Conservation (phyloP, 2,329 filamentous ascomycete species). For the Diaporthe aspalathi region DNA sequence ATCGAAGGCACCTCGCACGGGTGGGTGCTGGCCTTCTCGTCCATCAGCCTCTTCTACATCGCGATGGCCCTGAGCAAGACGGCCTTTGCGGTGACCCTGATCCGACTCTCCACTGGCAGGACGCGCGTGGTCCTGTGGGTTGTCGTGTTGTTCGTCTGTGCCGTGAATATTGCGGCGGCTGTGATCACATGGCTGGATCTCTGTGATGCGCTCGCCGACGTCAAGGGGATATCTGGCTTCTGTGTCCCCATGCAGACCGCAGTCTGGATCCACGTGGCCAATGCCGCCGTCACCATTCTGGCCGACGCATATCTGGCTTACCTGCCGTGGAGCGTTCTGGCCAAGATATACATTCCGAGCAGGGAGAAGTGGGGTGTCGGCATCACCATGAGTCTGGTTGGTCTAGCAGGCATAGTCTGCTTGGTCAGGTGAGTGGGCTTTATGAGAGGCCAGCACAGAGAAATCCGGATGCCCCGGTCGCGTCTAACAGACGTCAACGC, state of each 20-base stretch:
- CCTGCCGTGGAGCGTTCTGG: constrained; percentile 29
- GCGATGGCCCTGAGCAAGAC: constrained; percentile 35
- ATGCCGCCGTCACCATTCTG: constrained; percentile 13
- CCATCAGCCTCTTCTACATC: constrained; percentile 27
- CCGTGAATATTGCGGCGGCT: constrained; percentile 4
- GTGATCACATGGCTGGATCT: constrained; percentile 30
- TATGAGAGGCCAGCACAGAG: background rate
- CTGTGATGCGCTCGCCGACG: constrained; percentile 17
- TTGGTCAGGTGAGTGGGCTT: constrained; percentile 30
- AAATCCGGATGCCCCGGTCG: background rate
- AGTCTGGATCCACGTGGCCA: constrained; percentile 30
- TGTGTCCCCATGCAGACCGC: constrained; percentile 25
- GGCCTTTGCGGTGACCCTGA: constrained; percentile 33
- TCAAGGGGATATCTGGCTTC: constrained; percentile 6
- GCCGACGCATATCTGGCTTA: constrained; percentile 17
- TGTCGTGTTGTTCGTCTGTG: constrained; percentile 25
- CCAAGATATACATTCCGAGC: constrained; percentile 28
- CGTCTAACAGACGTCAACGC: background rate
- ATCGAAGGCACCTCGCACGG: constrained; percentile 25
- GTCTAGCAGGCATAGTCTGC: constrained; percentile 36
- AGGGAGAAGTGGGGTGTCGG: constrained; percentile 35
- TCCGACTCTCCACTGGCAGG: constrained; percentile 26
- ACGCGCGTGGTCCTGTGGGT: constrained; percentile 25
- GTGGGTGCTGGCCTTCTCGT: constrained; percentile 18
- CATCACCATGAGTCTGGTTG: constrained; percentile 40